Evolutionary conservation across 164 flowering plant species (phyloP), one percentile per base, ranked within the genome.

Genomic region (Annona squamosa): DNA sequence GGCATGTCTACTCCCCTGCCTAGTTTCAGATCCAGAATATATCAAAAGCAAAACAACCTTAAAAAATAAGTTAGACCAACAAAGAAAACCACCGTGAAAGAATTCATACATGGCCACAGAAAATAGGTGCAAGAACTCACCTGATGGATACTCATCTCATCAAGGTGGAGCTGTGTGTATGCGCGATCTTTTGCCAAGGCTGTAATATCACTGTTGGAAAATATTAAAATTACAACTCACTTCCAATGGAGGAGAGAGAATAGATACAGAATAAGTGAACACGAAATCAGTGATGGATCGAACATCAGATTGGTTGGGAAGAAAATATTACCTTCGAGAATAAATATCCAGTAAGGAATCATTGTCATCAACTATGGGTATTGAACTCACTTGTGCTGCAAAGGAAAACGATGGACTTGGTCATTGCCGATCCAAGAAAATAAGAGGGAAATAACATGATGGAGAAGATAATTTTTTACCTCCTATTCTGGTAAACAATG

Each of bases 281-380:
- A 26, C 59, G 2, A 10, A 52, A 9, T 52, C 59, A 63, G n/a
- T 18, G 0, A n/a, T 7, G 37, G n/a, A n/a, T 63, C 26, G 26
- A 63, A n/a, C 5, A 0, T 63, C 18, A 17, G 65, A 52, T 52
- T 52, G 59, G 59, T 2, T 44, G 56, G 26, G 66, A 67, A 68
- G 41, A 71, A 45, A 68, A 57, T 5, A 17, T 74, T 81, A 90
- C 98, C 98, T 92, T 79, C 97, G 86, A 76, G 89, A 89, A 81
- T 94, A 92, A 65, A 94, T 81, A 80, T 94, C 98, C 76, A 92
- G 69, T 75, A 94, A 78, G 3, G 97, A 87, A 75, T 90, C 91
- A 82, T 84, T 89, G 17, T 94, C 95, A 83, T 94, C 97, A 76
- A 94, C 98, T 65, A 94, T 87, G 1, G 98, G 98, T 69, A 94